Evolutionary conservation across 1,284 basidiomycete genomes (phyloP).

Genomic region (Sphagnurus paluster): DNA sequence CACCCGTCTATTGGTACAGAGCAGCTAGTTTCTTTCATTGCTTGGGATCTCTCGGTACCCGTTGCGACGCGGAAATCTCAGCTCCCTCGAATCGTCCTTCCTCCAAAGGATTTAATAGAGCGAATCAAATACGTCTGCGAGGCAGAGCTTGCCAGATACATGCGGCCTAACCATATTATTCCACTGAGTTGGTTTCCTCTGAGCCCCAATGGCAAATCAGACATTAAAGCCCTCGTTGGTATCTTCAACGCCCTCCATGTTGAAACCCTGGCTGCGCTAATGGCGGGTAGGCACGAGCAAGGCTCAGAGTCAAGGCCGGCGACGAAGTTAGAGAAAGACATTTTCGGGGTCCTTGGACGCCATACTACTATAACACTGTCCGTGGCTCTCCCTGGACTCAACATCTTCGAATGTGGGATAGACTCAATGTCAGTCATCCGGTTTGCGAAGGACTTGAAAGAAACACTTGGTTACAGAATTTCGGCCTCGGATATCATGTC

Average conservation of each 20-base stretch:
- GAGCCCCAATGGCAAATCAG: constrained; percentile 50
- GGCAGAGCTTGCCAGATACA: constrained; percentile 47
- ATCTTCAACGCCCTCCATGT: constrained; percentile 38
- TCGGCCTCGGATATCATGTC: constrained; percentile 45
- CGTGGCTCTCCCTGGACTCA: constrained; percentile 25
- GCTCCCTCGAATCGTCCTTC: constrained; percentile 30
- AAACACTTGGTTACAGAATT: constrained; percentile 27
- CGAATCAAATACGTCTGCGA: constrained; percentile 38
- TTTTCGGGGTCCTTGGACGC: constrained; percentile 24
- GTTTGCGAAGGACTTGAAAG: constrained; percentile 38
- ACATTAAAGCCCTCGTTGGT: constrained; percentile 38
- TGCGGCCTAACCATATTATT: constrained; percentile 52
- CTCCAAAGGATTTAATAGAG: constrained; percentile 33
- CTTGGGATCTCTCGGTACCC: constrained; percentile 34
- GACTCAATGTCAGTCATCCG: constrained; percentile 44
- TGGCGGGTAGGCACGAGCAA: constrained; percentile 13
- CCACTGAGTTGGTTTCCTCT: constrained; percentile 48
- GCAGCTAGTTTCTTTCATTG: constrained; percentile 50
- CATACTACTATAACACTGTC: constrained; percentile 21
- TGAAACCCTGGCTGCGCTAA: constrained; percentile 21
- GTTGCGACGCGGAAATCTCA: constrained; percentile 38
- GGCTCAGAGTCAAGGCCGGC: constrained; percentile 10
- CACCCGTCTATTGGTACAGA: constrained; percentile 48
- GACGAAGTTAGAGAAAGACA: constrained; percentile 23
- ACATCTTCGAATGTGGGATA: constrained; percentile 47